Conservation (phyloP, 108 stramenopile genomes). For the Cyclotella kingstonii region DNA sequence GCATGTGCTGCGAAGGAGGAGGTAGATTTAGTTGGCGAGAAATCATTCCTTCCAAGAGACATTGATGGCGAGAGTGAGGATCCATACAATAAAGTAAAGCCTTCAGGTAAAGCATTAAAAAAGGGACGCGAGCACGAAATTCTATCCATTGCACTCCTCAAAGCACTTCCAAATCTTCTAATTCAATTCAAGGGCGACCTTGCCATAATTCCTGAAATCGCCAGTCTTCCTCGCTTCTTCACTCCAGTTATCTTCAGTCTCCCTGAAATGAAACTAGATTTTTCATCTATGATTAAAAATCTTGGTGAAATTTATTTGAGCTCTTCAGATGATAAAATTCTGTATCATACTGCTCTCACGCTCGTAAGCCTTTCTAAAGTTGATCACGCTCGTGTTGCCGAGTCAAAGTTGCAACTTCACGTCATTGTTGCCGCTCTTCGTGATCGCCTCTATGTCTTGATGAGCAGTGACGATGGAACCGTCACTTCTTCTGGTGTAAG, state of each 20-base stretch:
- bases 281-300: constrained; percentile 58
- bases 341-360: constrained; percentile 55
- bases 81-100: constrained; percentile 14
- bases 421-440: constrained; percentile 52
- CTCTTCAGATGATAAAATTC: constrained; percentile 59
- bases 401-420: constrained; percentile 61
- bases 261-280: constrained; percentile 72
- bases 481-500: constrained; percentile 32
- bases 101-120: constrained; percentile 1
- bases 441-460: constrained; percentile 55
- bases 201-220: constrained; percentile 57
- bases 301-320: constrained; percentile 61
- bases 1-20: constrained; percentile 60
- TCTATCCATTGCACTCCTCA: constrained; percentile 66
- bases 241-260: constrained; percentile 66
- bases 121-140: constrained; percentile 45
- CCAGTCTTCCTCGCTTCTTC: constrained; percentile 67
- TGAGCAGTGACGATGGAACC: constrained; percentile 36
- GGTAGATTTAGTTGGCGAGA: constrained; percentile 49
- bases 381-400: constrained; percentile 62
- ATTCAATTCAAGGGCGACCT: constrained; percentile 72
- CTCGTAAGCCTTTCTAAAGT: constrained; percentile 58
- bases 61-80: constrained; percentile 26
- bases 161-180: constrained; percentile 69
- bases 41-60: constrained; percentile 34